phyloP scores from a whole-genome alignment of 805 yeast genomes.

The Saccharomycopsis sp. region DNA sequence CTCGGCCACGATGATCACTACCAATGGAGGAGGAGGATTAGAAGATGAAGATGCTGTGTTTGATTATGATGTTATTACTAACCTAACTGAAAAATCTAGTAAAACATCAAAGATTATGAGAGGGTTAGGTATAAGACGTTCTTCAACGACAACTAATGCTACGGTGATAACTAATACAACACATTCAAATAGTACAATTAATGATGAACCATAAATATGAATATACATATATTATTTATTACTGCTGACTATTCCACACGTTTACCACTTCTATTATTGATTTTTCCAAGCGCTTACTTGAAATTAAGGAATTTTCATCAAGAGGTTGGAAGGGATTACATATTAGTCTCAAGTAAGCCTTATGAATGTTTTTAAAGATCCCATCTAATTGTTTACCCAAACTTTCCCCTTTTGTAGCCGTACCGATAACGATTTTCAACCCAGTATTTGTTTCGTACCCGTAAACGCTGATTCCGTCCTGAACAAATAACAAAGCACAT shows the following conservation, averaged over 20 bases:
- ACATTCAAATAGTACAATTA: conserved; percentile 1
- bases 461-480: conserved; percentile 60
- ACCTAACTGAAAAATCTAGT: conserved; percentile 1
- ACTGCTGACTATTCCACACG: conserved; percentile 19
- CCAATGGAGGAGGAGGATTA: no score
- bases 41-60: no score
- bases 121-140: conserved; percentile 16
- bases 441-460: conserved; percentile 68
- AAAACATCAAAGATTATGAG: conserved; percentile 19
- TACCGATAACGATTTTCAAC: conserved; percentile 56
- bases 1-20: no score
- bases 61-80: neutral
- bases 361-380: conserved; percentile 40
- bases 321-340: conserved; percentile 56
- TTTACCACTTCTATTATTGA: conserved; percentile 18
- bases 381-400: conserved; percentile 22
- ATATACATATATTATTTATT: conserved; percentile 1
- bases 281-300: conserved; percentile 17
- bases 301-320: conserved; percentile 26
- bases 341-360: conserved; percentile 45
- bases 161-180: neutral
- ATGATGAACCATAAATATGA: neutral
- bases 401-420: conserved; percentile 30
- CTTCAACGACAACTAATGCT: conserved; percentile 3
- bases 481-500: conserved; percentile 48